A percentile compares a stretch with the other conserved stretches of the same genome.
These are phyloP conservation scores for Peterozyma toletana DNA, from an alignment of 805 yeast species.

Conservation along the genomic window DNA sequence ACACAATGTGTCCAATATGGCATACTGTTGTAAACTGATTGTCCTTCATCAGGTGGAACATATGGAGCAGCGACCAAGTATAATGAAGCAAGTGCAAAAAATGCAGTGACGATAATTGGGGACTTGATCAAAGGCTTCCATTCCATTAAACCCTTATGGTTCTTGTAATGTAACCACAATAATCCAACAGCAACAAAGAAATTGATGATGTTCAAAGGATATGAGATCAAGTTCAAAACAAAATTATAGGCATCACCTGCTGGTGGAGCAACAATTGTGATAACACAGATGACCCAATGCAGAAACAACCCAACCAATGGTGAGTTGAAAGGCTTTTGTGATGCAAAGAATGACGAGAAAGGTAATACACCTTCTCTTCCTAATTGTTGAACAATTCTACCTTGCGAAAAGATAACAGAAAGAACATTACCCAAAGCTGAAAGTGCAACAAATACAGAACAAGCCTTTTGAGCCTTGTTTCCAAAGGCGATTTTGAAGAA, in stretches of 20 bases:
- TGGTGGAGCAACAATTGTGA: conserved; percentile 74
- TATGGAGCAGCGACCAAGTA: conserved; percentile 74
- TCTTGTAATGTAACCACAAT: conserved; percentile 47
- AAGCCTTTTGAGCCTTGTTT: conserved; percentile 58
- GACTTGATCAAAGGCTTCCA: conserved; percentile 53
- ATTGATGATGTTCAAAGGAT: conserved; percentile 75
- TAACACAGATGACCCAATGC: conserved; percentile 69
- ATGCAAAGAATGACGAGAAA: conserved; percentile 62
- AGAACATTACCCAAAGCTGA: conserved; percentile 78
- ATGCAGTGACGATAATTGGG: conserved; percentile 50
- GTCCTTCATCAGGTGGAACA: conserved; percentile 62
- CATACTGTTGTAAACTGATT: conserved; percentile 57
- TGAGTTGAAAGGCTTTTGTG: conserved; percentile 64
- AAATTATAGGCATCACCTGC: conserved; percentile 87
- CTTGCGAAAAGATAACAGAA: conserved; percentile 76
- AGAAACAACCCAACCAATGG: conserved; percentile 69
- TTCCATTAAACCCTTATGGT: conserved; percentile 36
- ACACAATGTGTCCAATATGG: conserved; percentile 80
- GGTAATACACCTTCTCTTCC: conserved; percentile 82
- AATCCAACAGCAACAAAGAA: conserved; percentile 57
- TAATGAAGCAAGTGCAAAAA: conserved; percentile 58
- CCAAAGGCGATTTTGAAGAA: conserved; percentile 73
- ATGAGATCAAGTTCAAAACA: conserved; percentile 70
- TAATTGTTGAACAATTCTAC: conserved; percentile 71
- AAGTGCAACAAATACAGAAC: conserved; percentile 74